Evolutionary conservation across 345 rosid genomes (phyloP).

Genomic region (Bretschneidera sinensis): DNA sequence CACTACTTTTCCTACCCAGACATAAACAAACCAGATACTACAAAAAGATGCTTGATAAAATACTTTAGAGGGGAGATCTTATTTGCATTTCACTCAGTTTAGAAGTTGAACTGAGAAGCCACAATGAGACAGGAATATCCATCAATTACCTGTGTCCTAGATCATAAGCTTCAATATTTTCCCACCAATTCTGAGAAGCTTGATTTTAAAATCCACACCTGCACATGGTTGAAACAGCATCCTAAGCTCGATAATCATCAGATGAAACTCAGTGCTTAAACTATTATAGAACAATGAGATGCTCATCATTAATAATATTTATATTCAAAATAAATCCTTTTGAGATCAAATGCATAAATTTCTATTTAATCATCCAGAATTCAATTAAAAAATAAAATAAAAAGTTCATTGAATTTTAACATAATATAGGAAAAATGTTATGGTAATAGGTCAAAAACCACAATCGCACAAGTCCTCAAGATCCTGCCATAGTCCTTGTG

Average conservation of each 20-base stretch:
- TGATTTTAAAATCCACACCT: constrained; percentile 98
- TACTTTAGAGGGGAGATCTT: too few relatives aligned
- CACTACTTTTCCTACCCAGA: too few relatives aligned
- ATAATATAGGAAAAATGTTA: too few relatives aligned
- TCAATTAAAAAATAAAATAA: too few relatives aligned
- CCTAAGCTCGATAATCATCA: constrained; percentile 1
- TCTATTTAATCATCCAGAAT: background rate
- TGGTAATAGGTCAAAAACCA: too few relatives aligned
- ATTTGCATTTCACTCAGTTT: background rate
- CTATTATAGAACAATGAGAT: background rate
- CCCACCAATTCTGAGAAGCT: constrained; percentile 58
- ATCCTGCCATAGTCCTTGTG: too few relatives aligned
- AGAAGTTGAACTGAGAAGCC: background rate
- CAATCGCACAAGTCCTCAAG: too few relatives aligned
- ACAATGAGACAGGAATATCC: background rate
- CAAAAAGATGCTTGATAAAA: too few relatives aligned
- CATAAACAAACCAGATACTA: too few relatives aligned
- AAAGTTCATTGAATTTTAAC: too few relatives aligned
- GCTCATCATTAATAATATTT: background rate
- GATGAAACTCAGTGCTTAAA: background rate
- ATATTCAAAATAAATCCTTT: background rate
- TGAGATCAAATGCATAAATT: background rate
- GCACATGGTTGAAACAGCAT: constrained; percentile 13
- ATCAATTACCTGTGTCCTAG: constrained; percentile 84
- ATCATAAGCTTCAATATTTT: constrained; percentile 84